Percentiles rank a stretch among this genome's conserved stretches.
Evolutionary conservation across 768 basidiomycete genomes (phyloP).

Genomic region (Lentinula aciculospora): DNA sequence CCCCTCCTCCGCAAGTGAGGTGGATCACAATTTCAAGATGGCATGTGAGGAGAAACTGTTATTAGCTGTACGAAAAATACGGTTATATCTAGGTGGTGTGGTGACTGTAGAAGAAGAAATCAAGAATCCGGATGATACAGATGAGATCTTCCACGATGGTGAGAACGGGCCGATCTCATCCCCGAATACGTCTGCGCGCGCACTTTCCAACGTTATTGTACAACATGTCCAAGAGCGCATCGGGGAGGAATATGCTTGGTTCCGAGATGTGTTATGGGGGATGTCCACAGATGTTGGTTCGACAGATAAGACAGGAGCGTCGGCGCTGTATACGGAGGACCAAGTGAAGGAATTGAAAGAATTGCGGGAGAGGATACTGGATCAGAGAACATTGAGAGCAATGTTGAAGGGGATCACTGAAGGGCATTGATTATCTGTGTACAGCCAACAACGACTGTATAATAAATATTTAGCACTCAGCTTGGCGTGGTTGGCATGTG

Average conservation of each 20-base stretch:
- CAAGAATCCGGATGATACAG: not conserved
- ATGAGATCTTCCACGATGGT: not conserved
- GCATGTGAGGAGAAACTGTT: slow-evolving; percentile 53
- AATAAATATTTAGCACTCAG: too few species aligned
- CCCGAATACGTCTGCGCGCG: not conserved
- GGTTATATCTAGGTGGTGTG: slow-evolving; percentile 77
- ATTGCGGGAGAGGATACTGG: slow-evolving; percentile 12
- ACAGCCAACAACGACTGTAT: too few species aligned
- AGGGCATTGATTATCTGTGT: not conserved
- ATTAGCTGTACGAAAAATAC: slow-evolving; percentile 50
- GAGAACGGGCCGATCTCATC: not conserved
- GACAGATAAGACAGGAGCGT: not conserved
- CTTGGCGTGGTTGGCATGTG: not conserved
- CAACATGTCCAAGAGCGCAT: slow-evolving; percentile 73
- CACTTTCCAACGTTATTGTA: slow-evolving; percentile 47
- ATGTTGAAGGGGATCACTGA: slow-evolving; percentile 12
- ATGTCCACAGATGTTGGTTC: slow-evolving; percentile 28
- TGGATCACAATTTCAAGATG: slow-evolving; percentile 50
- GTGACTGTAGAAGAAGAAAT: slow-evolving; percentile 48
- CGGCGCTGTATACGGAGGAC: slow-evolving; percentile 16
- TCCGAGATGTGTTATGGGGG: slow-evolving; percentile 56
- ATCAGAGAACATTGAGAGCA: slow-evolving; percentile 9
- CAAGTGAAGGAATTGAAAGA: slow-evolving; percentile 31
- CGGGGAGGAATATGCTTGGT: slow-evolving; percentile 68
- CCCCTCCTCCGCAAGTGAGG: slow-evolving; percentile 39